A percentile compares a stretch with the other conserved stretches of the same genome.
Conservation (phyloP, 805 yeast species). For the Wickerhamia fluorescens region DNA sequence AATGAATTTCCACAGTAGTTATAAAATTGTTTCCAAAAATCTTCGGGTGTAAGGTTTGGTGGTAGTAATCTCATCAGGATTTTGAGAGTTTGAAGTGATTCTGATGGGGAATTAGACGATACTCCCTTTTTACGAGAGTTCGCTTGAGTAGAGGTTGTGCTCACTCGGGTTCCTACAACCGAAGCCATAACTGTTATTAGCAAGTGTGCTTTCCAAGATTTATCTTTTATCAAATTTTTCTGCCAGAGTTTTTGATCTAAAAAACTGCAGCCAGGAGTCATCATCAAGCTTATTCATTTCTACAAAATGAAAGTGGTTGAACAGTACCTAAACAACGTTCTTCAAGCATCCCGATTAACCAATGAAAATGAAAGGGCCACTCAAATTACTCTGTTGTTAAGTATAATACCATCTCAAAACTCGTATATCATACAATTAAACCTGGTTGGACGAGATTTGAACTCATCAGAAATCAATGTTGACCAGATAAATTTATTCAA, state of each 20-base stretch:
- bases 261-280: too few relatives aligned
- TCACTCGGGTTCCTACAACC: too few relatives aligned
- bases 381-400: too few relatives aligned
- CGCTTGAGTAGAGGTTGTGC: too few relatives aligned
- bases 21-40: constrained; percentile 14
- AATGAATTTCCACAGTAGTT: constrained; percentile 7
- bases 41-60: constrained; percentile 11
- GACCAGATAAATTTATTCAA: constrained; percentile 18
- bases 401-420: constrained; percentile 19
- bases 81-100: neutral
- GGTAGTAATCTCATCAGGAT: constrained; percentile 17
- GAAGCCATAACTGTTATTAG: too few relatives aligned
- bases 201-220: too few relatives aligned
- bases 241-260: too few relatives aligned
- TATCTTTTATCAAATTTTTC: too few relatives aligned
- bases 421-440: constrained; percentile 20
- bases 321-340: constrained; percentile 23
- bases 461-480: constrained; percentile 13
- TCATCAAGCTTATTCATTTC: too few relatives aligned
- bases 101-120: neutral
- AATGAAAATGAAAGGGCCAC: too few relatives aligned
- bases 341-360: constrained; percentile 18
- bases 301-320: constrained; percentile 8
- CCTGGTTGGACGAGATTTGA: constrained; percentile 1
- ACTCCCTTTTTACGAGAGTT: too few relatives aligned